Conservation (phyloP, 306 rosid species). For the Fragaria ananassa region DNA sequence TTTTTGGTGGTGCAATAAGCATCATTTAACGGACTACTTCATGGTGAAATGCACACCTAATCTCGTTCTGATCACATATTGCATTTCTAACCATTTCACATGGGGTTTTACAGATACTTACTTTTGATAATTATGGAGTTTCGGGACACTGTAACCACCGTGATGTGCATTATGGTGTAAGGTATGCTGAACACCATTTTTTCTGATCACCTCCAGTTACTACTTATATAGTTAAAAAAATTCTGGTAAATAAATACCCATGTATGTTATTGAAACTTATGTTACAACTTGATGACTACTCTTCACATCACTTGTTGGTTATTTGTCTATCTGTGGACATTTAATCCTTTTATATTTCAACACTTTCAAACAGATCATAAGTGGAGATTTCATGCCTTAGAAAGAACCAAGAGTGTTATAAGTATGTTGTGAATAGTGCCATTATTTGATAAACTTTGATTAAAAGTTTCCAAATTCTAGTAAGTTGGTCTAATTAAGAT, state of each 20-base stretch:
- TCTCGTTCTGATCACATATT: not conserved
- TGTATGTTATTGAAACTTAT: not conserved
- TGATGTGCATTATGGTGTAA: conserved; percentile 69
- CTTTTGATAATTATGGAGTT: conserved; percentile 76
- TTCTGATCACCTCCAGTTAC: not conserved
- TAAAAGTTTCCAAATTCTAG: not conserved
- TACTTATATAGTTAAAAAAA: not conserved
- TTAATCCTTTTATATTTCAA: not conserved
- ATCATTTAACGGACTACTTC: not conserved
- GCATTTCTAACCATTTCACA: conserved; percentile 6
- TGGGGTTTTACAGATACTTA: conserved; percentile 59
- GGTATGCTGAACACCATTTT: conserved; percentile 44
- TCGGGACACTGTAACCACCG: conserved; percentile 93
- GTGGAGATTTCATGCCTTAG: not conserved
- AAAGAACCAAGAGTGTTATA: not conserved
- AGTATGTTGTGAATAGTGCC: not conserved
- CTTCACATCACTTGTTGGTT: not conserved
- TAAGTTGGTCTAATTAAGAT: not conserved
- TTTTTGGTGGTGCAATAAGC: conserved; percentile 19
- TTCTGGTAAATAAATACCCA: not conserved
- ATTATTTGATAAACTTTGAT: not conserved
- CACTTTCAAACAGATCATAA: not conserved
- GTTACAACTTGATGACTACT: not conserved
- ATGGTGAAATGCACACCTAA: not conserved
- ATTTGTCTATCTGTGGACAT: not conserved